phyloP scores from a whole-genome alignment of 495 filamentous ascomycete genomes.

The Aspergillus asperescens region DNA sequence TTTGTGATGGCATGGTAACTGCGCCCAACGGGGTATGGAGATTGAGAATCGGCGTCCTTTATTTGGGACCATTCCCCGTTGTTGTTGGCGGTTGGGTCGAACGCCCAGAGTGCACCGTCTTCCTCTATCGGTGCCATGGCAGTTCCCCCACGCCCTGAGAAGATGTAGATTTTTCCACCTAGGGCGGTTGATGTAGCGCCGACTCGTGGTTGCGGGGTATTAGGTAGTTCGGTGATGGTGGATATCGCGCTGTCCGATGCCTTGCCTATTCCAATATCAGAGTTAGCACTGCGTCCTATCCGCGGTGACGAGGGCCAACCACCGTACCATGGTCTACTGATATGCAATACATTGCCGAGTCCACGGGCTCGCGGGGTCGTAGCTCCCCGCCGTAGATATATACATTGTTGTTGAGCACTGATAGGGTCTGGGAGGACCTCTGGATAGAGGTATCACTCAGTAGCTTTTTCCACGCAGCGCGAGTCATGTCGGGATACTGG shows the following conservation, averaged over 20 bases:
- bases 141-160: conserved; percentile 51
- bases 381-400: conserved; percentile 47
- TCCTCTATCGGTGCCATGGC: conserved; percentile 53
- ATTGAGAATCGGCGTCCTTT: background rate
- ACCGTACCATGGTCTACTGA: conserved; percentile 36
- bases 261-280: background rate
- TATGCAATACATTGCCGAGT: conserved; percentile 66
- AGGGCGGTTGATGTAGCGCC: conserved; percentile 43
- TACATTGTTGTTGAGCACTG: conserved; percentile 58
- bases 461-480: conserved; percentile 7
- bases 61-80: conserved; percentile 4
- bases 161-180: conserved; percentile 47
- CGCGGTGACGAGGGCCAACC: no score
- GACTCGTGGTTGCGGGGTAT: conserved; percentile 41
- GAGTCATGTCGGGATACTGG: background rate
- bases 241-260: background rate
- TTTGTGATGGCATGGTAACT: conserved; percentile 45
- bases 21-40: conserved; percentile 35
- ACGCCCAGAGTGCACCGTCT: conserved; percentile 45
- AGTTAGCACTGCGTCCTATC: no score
- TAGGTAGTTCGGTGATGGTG: background rate
- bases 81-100: conserved; percentile 23
- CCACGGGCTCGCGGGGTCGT: conserved; percentile 46
- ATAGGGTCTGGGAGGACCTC: conserved; percentile 64
- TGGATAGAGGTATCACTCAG: conserved; percentile 34